Evolutionary conservation across 352 stramenopile species (phyloP), one percentile per base, ranked within the genome.

Genomic region (Saprolegnia diclina): DNA sequence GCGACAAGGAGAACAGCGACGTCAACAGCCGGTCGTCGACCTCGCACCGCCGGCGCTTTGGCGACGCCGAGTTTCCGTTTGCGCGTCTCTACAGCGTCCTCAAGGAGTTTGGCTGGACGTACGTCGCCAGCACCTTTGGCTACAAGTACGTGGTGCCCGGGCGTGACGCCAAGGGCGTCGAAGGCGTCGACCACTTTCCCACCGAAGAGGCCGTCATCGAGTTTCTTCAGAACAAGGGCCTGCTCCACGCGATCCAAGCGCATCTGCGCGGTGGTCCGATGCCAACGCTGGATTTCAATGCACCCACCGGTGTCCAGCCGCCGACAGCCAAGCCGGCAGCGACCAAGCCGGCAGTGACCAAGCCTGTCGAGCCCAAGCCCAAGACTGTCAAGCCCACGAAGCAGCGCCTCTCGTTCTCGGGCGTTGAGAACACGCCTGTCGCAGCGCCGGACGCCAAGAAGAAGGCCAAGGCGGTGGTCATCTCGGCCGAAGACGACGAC

Each of bases 371-470:
- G 24, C 5, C 24, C 19, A 32, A 18, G 37, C 21, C 35, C 18
- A 67, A 67, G 22, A 18, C 11, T 3, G n/a, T 59, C 35, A 59
- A 69, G 50, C 46, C 63, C 21, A 59, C 52, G 19, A 59, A 69
- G 38, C 53, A 69, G 24, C 63, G 63, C 6, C 53, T 69, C 11
- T 69, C 63, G 32, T 69, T 61, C 63, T 69, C 63, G 11, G 52
- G 52, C 35, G 52, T 59, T 9, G 52, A 59, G 7, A 40, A 14
- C 13, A 59, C 52, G 9, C 52, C 52, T 4, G 52, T 19, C n/a
- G 52, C 19, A 14, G 32, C 22, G n/a, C 29, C 29, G 29, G 29
- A 35, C 29, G 29, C 29, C 29, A 35, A 35, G 29, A 35, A 35
- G 29, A 35, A 35, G 29, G 5, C 29, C 29, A 35, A 35, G 29